Percentiles rank a stretch among this genome's conserved stretches.
phyloP scores from a whole-genome alignment of 2,329 filamentous ascomycete species.

The Xylariaceae sp. region DNA sequence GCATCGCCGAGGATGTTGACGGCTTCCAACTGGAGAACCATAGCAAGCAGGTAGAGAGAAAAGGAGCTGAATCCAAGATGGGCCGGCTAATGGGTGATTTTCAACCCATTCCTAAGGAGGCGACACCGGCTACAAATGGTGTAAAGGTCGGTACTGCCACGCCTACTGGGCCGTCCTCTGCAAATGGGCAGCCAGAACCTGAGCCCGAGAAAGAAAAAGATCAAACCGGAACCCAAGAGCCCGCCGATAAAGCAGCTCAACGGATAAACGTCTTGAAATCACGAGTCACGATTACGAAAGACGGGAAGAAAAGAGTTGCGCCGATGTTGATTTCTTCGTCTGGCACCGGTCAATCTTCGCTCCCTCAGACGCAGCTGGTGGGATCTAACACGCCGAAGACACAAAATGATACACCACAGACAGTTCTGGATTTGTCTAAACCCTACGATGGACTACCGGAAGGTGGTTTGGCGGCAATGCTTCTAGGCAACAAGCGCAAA shows the following conservation, averaged over 20 bases:
- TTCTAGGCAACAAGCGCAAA: slow-evolving; percentile 92
- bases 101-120: slow-evolving; percentile 50
- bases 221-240: slow-evolving; percentile 42
- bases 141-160: slow-evolving; percentile 42
- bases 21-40: slow-evolving; percentile 82
- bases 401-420: slow-evolving; percentile 70
- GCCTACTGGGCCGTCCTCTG: slow-evolving; percentile 36
- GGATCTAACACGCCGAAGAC: slow-evolving; percentile 64
- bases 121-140: slow-evolving; percentile 46
- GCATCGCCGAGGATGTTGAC: slow-evolving; percentile 89
- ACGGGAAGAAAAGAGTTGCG: slow-evolving; percentile 93
- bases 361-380: slow-evolving; percentile 84
- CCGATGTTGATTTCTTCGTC: slow-evolving; percentile 89
- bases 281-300: slow-evolving; percentile 89
- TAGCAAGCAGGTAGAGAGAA: slow-evolving; percentile 86
- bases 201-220: slow-evolving; percentile 30
- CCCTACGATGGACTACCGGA: slow-evolving; percentile 90
- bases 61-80: slow-evolving; percentile 90
- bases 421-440: slow-evolving; percentile 83
- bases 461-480: slow-evolving; percentile 77
- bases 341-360: slow-evolving; percentile 77
- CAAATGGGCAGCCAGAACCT: slow-evolving; percentile 33
- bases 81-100: slow-evolving; percentile 95
- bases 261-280: slow-evolving; percentile 69
- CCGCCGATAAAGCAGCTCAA: slow-evolving; percentile 50